A percentile compares a stretch with the other conserved stretches of the same genome.
phyloP scores from a whole-genome alignment of 495 filamentous ascomycete species.

The Aspergillus nanangensis region DNA sequence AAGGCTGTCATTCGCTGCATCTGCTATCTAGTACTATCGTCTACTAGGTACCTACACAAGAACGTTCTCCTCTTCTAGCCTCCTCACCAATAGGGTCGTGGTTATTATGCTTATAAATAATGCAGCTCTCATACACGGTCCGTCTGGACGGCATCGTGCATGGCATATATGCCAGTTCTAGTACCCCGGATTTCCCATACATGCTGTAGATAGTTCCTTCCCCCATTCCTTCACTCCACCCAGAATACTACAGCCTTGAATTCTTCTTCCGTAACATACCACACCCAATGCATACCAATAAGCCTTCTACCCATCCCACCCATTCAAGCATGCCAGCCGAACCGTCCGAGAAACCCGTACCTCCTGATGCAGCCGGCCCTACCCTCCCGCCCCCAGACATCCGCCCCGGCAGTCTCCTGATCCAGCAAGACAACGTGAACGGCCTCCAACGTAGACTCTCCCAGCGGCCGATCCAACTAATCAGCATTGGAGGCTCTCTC shows the following conservation, averaged over 20 bases:
- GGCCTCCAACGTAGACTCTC: conserved; percentile 1
- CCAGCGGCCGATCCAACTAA: conserved; percentile 16
- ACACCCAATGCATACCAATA: neutral
- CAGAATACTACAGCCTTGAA: no score
- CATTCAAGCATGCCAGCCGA: neutral
- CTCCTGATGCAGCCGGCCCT: neutral
- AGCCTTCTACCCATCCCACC: no score
- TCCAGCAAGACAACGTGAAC: neutral
- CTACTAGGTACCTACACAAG: no score
- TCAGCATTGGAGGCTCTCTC: conserved; percentile 29
- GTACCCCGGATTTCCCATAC: neutral
- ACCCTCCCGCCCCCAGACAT: neutral
- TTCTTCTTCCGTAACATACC: no score
- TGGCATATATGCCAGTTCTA: neutral
- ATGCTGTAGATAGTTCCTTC: neutral
- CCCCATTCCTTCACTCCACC: neutral
- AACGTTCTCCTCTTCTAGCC: no score
- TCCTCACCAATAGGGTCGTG: no score
- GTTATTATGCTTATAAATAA: no score
- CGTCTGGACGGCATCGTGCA: neutral
- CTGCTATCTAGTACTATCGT: no score
- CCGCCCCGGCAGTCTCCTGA: neutral
- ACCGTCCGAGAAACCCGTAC: neutral
- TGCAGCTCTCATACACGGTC: neutral
- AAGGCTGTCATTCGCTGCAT: no score